These are phyloP conservation scores for Viridothelium virens DNA, from an alignment of 495 filamentous ascomycete species.

Conservation along the genomic window DNA sequence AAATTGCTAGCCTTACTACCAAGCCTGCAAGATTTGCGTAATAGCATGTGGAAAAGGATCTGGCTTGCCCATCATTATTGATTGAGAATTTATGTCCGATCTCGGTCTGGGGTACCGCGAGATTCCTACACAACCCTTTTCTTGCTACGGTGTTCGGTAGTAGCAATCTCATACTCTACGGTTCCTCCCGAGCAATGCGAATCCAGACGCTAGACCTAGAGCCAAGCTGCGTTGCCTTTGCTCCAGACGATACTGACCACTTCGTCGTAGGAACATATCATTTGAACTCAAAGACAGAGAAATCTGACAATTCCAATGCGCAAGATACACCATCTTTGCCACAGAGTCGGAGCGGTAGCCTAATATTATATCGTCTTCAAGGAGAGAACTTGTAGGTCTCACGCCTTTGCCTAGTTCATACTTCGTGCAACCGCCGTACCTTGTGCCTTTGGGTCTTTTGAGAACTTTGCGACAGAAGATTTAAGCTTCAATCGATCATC, in stretches of 20 bases:
- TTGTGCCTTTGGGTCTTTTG: no score
- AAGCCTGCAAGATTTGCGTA: no score
- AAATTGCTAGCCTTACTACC: not conserved
- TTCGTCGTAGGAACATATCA: constrained; percentile 84
- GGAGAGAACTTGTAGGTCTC: constrained; percentile 21
- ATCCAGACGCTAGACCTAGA: constrained; percentile 48
- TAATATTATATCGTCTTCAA: constrained; percentile 51
- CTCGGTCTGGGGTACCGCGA: not conserved
- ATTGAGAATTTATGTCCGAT: not conserved
- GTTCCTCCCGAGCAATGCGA: constrained; percentile 21
- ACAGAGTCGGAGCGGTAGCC: constrained; percentile 63
- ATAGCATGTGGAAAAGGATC: no score
- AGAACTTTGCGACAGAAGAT: no score
- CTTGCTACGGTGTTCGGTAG: no score
- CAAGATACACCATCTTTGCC: constrained; percentile 25
- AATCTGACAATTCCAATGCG: constrained; percentile 8
- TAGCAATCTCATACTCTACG: not conserved
- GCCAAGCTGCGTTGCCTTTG: constrained; percentile 81
- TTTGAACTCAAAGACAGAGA: constrained; percentile 31
- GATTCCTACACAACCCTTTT: not conserved
- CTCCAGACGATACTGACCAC: constrained; percentile 52
- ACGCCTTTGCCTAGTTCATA: not conserved
- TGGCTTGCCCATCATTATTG: no score
- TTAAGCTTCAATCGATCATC: no score
- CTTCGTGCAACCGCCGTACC: no score